Percentiles rank a stretch among this genome's conserved stretches.
Evolutionary conservation across 371 early-diverging fungal genomes (phyloP).

Genomic region (Syncephalis plumigaleata): DNA sequence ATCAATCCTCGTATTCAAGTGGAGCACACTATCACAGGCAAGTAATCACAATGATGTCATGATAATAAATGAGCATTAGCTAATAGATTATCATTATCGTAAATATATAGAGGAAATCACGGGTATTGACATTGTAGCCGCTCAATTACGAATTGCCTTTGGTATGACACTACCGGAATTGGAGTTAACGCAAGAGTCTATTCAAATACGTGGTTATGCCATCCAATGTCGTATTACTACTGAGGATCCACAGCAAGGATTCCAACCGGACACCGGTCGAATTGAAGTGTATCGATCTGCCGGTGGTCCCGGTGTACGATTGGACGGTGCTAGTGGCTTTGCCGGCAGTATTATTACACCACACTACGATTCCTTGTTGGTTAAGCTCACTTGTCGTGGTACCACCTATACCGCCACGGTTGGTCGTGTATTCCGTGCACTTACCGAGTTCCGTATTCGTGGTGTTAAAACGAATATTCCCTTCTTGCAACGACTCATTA

Average conservation of each 20-base stretch:
- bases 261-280: slow-evolving; percentile 91
- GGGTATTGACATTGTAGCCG: slow-evolving; percentile 82
- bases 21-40: slow-evolving; percentile 66
- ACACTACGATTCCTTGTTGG: slow-evolving; percentile 90
- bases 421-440: slow-evolving; percentile 68
- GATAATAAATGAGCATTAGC: slow-evolving; percentile 12
- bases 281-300: slow-evolving; percentile 82
- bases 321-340: slow-evolving; percentile 79
- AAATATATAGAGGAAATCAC: slow-evolving; percentile 72
- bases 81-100: too few relatives aligned
- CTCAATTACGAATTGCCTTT: slow-evolving; percentile 84
- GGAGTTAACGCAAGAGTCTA: slow-evolving; percentile 63
- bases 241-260: slow-evolving; percentile 71
- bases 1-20: slow-evolving; percentile 91
- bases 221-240: slow-evolving; percentile 94
- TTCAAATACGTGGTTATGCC: slow-evolving; percentile 67
- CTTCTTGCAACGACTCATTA: slow-evolving; percentile 74
- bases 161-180: slow-evolving; percentile 65
- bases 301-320: slow-evolving; percentile 76
- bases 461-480: slow-evolving; percentile 94
- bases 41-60: slow-evolving; percentile 7
- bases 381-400: slow-evolving; percentile 80
- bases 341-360: slow-evolving; percentile 88
- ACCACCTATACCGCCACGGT: slow-evolving; percentile 74
- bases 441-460: slow-evolving; percentile 87